Percentiles rank a stretch among this genome's conserved stretches.
These are phyloP conservation scores for Chrysanthemum lavandulifolium DNA, from an alignment of 129 eudicot species.

Conservation along the genomic window DNA sequence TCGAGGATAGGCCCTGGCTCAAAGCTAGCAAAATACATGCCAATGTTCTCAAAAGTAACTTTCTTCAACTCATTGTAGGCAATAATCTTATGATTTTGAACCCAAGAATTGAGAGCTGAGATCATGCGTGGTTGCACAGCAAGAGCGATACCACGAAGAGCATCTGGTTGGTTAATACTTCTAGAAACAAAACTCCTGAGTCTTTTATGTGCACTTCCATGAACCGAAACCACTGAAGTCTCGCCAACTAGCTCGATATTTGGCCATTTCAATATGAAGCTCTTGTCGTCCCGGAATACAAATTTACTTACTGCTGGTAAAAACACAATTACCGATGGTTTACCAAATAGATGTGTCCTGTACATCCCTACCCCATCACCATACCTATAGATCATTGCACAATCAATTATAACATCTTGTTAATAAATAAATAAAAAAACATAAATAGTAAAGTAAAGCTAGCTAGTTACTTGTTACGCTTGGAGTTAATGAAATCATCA, in stretches of 20 bases:
- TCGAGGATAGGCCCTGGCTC: constrained; percentile 47
- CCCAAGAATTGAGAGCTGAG: constrained; percentile 57
- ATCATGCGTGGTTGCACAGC: constrained; percentile 56
- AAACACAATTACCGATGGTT: constrained; percentile 47
- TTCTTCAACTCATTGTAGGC: constrained; percentile 41
- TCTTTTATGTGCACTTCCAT: constrained; percentile 45
- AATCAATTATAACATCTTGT: not conserved
- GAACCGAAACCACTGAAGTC: constrained; percentile 37
- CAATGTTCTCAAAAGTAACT: constrained; percentile 57
- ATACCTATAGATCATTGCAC: constrained; percentile 33
- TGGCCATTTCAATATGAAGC: constrained; percentile 36
- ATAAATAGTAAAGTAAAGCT: too few relatives aligned
- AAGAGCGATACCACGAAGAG: constrained; percentile 51
- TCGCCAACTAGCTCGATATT: constrained; percentile 40
- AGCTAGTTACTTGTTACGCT: constrained; percentile 42
- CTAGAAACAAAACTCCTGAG: constrained; percentile 43
- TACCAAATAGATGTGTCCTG: constrained; percentile 48
- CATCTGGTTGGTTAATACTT: constrained; percentile 62
- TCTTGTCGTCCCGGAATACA: constrained; percentile 34
- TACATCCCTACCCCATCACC: constrained; percentile 54
- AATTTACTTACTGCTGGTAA: constrained; percentile 42
- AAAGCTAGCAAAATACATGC: constrained; percentile 50
- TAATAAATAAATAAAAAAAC: too few relatives aligned
- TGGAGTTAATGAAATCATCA: constrained; percentile 50
- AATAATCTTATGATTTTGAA: constrained; percentile 28